A percentile compares a stretch with the other conserved stretches of the same genome.
These are phyloP conservation scores for Mycothermus thermophilus DNA, from an alignment of 495 filamentous ascomycete species.

Conservation along the genomic window DNA sequence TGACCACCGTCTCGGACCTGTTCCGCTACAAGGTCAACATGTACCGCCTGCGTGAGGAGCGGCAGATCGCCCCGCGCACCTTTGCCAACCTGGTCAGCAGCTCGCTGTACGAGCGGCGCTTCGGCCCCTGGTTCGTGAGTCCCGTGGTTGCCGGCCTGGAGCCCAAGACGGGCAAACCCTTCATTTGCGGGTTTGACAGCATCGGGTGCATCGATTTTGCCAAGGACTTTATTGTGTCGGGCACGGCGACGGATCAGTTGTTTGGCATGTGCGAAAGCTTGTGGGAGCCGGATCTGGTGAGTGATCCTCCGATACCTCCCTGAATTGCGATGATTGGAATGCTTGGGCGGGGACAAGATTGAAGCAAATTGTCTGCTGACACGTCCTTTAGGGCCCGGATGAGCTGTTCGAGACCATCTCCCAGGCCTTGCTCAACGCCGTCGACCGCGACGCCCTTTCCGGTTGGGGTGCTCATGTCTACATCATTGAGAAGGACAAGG, in stretches of 20 bases:
- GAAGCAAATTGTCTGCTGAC: too few species aligned
- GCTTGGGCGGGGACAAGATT: too few species aligned
- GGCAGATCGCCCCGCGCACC: conserved; percentile 82
- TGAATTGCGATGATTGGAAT: too few species aligned
- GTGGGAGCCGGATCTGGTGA: conserved; percentile 95
- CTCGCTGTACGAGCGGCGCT: conserved; percentile 82
- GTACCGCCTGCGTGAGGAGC: conserved; percentile 97
- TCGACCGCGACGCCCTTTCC: conserved; percentile 89
- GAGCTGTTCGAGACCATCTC: conserved; percentile 98
- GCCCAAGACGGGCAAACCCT: conserved; percentile 78
- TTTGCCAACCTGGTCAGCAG: conserved; percentile 90
- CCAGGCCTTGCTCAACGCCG: conserved; percentile 88
- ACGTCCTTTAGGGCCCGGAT: conserved; percentile 73
- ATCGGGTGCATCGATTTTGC: conserved; percentile 99
- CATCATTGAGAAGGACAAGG: conserved; percentile 99
- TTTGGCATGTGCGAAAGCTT: conserved; percentile 97
- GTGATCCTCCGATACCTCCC: too few species aligned
- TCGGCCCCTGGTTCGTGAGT: conserved; percentile 90
- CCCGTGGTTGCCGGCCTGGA: conserved; percentile 93
- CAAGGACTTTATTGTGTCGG: conserved; percentile 96
- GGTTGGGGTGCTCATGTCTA: conserved; percentile 98
- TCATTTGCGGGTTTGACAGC: conserved; percentile 98
- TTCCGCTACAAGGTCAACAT: conserved; percentile 99
- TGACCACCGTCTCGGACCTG: conserved; percentile 86
- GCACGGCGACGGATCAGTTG: conserved; percentile 90